Evolutionary conservation across 192 early-diverging fungal genomes (phyloP).

Genomic region (Coemansia sp.): DNA sequence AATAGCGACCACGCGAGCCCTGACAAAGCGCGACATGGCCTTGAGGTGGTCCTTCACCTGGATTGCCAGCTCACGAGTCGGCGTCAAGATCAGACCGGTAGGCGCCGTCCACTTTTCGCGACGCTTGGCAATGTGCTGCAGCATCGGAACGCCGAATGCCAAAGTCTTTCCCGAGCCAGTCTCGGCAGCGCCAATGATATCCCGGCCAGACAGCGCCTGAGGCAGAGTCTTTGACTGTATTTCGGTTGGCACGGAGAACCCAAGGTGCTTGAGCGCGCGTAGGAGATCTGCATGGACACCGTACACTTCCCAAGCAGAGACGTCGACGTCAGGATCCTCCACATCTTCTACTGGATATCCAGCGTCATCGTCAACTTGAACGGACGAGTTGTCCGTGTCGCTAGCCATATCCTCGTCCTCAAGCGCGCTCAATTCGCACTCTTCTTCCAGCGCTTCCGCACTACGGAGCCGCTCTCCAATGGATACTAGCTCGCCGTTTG

Average conservation of each 20-base stretch:
- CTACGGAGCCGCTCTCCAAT: conserved; percentile 32
- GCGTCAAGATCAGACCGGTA: conserved; percentile 76
- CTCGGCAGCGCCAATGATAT: conserved; percentile 90
- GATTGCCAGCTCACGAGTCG: conserved; percentile 93
- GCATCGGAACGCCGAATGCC: conserved; percentile 91
- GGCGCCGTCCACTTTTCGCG: conserved; percentile 24
- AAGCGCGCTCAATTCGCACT: neutral
- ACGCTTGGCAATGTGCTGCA: conserved; percentile 64
- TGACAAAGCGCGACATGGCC: conserved; percentile 48
- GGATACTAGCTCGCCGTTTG: conserved; percentile 30
- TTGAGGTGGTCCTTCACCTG: conserved; percentile 86
- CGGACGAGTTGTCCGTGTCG: conserved; percentile 16
- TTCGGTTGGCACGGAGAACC: conserved; percentile 76
- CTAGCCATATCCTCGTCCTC: conserved; percentile 7
- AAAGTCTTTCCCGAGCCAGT: conserved; percentile 96
- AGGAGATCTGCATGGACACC: conserved; percentile 58
- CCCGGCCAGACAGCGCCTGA: conserved; percentile 65
- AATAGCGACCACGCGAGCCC: conserved; percentile 64
- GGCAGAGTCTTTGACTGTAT: conserved; percentile 82
- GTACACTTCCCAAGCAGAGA: conserved; percentile 70
- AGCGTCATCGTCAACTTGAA: conserved; percentile 1
- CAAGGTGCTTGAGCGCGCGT: conserved; percentile 65
- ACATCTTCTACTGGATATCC: conserved; percentile 14
- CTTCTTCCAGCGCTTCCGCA: neutral
- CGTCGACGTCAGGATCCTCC: conserved; percentile 54